These are phyloP conservation scores for Tylopilus subfusipes DNA, from an alignment of 768 basidiomycete genomes.

Conservation along the genomic window DNA sequence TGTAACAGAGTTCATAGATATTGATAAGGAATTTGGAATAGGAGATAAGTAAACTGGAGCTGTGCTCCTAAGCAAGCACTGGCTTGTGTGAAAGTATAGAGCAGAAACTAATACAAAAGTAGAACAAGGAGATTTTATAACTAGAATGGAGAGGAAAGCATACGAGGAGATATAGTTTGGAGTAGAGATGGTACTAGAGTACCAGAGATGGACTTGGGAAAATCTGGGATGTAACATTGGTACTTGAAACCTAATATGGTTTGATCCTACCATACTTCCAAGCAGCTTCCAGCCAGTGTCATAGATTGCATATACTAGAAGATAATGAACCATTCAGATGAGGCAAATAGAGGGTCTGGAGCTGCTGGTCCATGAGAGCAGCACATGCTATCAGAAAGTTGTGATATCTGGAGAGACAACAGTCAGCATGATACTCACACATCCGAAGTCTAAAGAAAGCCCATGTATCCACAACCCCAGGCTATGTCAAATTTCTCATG, in stretches of 20 bases:
- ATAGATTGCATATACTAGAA: slow-evolving; percentile 73
- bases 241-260: not conserved
- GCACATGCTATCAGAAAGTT: slow-evolving; percentile 80
- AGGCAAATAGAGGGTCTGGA: slow-evolving; percentile 59
- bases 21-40: too few species aligned
- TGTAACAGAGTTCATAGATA: too few species aligned
- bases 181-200: too few species aligned
- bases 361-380: slow-evolving; percentile 62
- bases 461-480: slow-evolving; percentile 73
- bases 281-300: slow-evolving; percentile 75
- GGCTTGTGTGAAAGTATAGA: too few species aligned
- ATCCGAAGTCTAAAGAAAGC: not conserved
- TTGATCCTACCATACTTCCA: slow-evolving; percentile 58
- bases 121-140: too few species aligned
- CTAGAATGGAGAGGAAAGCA: too few species aligned
- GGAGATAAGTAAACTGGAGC: too few species aligned
- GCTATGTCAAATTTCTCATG: slow-evolving; percentile 55
- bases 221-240: too few species aligned
- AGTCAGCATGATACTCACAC: slow-evolving; percentile 3
- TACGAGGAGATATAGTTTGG: too few species aligned
- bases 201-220: too few species aligned
- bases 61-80: too few species aligned
- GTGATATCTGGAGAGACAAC: slow-evolving; percentile 53
- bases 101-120: too few species aligned
- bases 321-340: slow-evolving; percentile 52